Evolutionary conservation across 139 green algal genomes (phyloP).

Genomic region (Pseudopediastrum boryanum): DNA sequence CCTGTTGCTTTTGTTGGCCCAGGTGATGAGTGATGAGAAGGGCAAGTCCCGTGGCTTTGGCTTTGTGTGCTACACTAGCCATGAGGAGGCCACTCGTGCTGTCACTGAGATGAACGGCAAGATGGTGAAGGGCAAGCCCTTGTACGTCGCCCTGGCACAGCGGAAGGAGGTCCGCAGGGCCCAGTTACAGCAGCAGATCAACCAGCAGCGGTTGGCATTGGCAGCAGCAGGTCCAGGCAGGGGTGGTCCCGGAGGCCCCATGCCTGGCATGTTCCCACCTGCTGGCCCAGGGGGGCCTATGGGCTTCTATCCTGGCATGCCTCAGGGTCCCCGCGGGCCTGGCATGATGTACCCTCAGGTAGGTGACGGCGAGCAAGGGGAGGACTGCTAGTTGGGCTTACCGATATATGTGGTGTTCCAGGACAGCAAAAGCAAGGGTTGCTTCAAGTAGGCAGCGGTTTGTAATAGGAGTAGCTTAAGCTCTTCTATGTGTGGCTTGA

Average conservation of each 20-base stretch:
- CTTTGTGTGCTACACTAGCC: constrained; percentile 91
- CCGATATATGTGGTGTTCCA: too few relatives aligned
- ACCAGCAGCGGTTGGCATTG: constrained; percentile 51
- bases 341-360: constrained; percentile 41
- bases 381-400: background rate
- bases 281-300: constrained; percentile 43
- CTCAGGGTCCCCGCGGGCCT: constrained; percentile 44
- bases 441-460: too few relatives aligned
- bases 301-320: constrained; percentile 61
- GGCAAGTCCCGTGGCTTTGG: constrained; percentile 87
- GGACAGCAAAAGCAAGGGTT: too few relatives aligned
- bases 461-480: too few relatives aligned
- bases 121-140: constrained; percentile 87
- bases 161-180: constrained; percentile 78
- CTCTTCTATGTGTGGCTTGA: too few relatives aligned
- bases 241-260: too few relatives aligned
- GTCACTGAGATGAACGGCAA: constrained; percentile 88
- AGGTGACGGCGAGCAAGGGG: background rate
- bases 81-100: constrained; percentile 84
- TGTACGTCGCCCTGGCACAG: constrained; percentile 93
- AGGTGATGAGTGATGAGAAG: constrained; percentile 82
- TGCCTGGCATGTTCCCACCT: constrained; percentile 54
- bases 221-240: constrained; percentile 31
- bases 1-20: background rate
- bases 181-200: constrained; percentile 80